Evolutionary conservation across 2,329 filamentous ascomycete species (phyloP).

Genomic region (Elsinoe arachidis): DNA sequence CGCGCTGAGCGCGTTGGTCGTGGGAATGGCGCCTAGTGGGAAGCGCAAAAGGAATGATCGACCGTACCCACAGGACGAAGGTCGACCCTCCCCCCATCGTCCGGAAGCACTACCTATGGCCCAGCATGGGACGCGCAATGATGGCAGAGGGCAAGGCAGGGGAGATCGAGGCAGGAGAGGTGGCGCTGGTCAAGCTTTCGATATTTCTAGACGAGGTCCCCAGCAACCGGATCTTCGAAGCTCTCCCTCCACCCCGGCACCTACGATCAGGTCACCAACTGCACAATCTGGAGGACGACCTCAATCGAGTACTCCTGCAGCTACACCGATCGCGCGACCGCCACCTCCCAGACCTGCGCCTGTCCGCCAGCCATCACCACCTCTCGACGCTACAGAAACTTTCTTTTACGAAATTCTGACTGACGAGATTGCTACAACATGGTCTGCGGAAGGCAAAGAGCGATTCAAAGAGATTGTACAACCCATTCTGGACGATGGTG

Average conservation of each 20-base stretch:
- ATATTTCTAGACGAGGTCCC: conserved; percentile 14
- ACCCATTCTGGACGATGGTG: conserved; percentile 56
- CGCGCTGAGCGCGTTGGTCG: conserved; percentile 17
- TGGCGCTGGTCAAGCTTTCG: conserved; percentile 15
- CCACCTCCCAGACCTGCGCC: conserved; percentile 14
- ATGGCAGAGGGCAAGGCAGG: conserved; percentile 16
- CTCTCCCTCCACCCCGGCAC: conserved; percentile 12
- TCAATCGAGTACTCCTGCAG: conserved; percentile 12
- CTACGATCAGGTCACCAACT: not conserved
- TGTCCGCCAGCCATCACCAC: conserved; percentile 14
- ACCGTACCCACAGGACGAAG: conserved; percentile 37
- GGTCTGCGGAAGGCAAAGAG: conserved; percentile 59
- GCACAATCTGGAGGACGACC: conserved; percentile 6
- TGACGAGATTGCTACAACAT: conserved; percentile 56
- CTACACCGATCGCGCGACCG: conserved; percentile 14
- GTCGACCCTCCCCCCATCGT: conserved; percentile 42
- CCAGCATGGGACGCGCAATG: conserved; percentile 38
- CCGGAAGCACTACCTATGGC: conserved; percentile 44
- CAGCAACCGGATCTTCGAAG: conserved; percentile 3
- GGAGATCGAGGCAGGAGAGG: conserved; percentile 18
- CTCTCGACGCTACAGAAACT: conserved; percentile 19
- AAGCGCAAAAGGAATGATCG: conserved; percentile 50
- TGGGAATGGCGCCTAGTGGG: conserved; percentile 43
- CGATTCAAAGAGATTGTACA: conserved; percentile 59
- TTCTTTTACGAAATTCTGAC: conserved; percentile 73